These are phyloP conservation scores for Microbotryum violaceum DNA, from an alignment of 1,284 basidiomycete species.

Conservation along the genomic window DNA sequence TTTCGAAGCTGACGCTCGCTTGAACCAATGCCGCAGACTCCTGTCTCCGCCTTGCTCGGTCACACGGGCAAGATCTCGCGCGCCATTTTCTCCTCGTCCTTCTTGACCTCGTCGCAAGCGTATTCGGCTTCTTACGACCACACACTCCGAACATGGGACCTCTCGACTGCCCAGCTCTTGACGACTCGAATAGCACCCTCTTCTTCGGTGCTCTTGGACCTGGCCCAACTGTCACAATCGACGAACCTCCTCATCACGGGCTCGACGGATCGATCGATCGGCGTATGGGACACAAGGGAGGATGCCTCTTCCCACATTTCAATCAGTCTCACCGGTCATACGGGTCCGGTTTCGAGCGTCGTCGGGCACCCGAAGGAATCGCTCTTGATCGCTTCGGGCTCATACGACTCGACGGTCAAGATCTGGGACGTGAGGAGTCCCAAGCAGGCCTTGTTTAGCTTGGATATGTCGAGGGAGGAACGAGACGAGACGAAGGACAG, in stretches of 20 bases:
- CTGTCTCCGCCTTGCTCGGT: constrained; percentile 58
- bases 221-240: constrained; percentile 42
- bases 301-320: constrained; percentile 46
- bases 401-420: constrained; percentile 71
- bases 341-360: constrained; percentile 66
- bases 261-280: constrained; percentile 47
- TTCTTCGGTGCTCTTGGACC: constrained; percentile 39
- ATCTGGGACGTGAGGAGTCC: constrained; percentile 73
- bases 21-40: constrained; percentile 52
- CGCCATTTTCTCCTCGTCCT: constrained; percentile 47
- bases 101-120: constrained; percentile 26
- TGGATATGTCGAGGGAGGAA: constrained; percentile 33
- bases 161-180: constrained; percentile 38
- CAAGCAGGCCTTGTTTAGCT: constrained; percentile 53
- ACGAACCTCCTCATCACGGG: constrained; percentile 45
- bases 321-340: constrained; percentile 54
- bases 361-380: constrained; percentile 52
- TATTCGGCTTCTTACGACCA: constrained; percentile 46
- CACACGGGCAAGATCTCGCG: constrained; percentile 65
- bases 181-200: not conserved
- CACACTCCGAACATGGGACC: constrained; percentile 46
- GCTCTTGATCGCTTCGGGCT: constrained; percentile 67
- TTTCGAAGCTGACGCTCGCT: constrained; percentile 32
- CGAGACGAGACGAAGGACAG: constrained; percentile 30
- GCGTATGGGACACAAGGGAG: constrained; percentile 47